A percentile compares a stretch with the other conserved stretches of the same genome.
Conservation (phyloP, 2,329 filamentous ascomycete genomes). For the Epichloe aotearoae region DNA sequence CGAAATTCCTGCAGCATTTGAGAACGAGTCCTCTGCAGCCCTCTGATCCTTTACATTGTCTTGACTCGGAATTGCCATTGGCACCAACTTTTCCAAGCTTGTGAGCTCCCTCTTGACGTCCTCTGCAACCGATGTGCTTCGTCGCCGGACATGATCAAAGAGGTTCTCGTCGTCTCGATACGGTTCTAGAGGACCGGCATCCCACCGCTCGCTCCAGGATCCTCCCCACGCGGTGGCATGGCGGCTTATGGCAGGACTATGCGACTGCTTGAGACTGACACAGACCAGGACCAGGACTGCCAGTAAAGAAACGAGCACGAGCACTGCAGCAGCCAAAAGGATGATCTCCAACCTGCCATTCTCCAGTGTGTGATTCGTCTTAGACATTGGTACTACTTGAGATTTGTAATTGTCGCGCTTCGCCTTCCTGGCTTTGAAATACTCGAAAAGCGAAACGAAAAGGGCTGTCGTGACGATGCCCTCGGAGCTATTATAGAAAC, state of each 20-base stretch:
- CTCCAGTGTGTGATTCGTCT: constrained; percentile 13
- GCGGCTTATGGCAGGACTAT: neutral
- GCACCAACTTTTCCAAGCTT: constrained; percentile 8
- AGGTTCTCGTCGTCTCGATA: constrained; percentile 12
- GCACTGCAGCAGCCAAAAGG: constrained; percentile 19
- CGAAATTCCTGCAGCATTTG: neutral
- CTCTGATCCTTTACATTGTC: neutral
- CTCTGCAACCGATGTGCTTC: constrained; percentile 13
- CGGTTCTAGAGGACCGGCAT: constrained; percentile 3
- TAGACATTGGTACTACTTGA: constrained; percentile 10
- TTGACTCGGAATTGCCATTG: neutral
- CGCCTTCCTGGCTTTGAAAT: neutral
- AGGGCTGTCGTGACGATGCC: neutral
- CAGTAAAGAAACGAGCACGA: constrained; percentile 20
- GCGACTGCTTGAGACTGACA: constrained; percentile 10
- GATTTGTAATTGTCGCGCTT: neutral
- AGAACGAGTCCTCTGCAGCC: neutral
- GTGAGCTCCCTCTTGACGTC: constrained; percentile 13
- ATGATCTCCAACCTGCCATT: constrained; percentile 20
- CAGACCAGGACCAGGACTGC: constrained; percentile 18
- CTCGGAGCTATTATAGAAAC: neutral
- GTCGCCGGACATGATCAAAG: constrained; percentile 14
- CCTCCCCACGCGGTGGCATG: constrained; percentile 9
- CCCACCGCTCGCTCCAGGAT: constrained; percentile 7
- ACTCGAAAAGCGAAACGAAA: neutral